Base-by-base conservation (phyloP, 257 asterid species). In the Penstemon newberryi region DNA sequence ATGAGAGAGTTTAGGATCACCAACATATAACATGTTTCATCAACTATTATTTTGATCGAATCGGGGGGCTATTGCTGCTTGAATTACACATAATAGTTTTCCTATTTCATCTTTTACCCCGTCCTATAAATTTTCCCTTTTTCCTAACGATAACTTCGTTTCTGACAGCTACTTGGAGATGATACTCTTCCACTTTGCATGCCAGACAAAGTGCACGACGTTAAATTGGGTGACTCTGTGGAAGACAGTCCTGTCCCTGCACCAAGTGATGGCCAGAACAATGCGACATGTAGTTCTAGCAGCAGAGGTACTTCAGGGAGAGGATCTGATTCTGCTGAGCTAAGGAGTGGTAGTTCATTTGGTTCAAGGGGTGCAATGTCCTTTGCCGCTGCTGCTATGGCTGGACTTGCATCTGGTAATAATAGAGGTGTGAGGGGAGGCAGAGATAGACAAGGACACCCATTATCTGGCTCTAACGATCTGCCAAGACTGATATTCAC, bases 371-470 rank as follows among this genome's bases (percentile, higher is more conserved):
- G 97, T 70, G 95, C 95, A 69, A 86, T 91, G 96, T 87, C 98
- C 65, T 94, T 91, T 82, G 97, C 97, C 49, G 99, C 99, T 66
- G 97, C 96, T 72, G 94, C 99, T 25, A 94, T 94, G 99, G 96
- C 96, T 73, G 99, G 99, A 13, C 88, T 87, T 74, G 86, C 91
- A 45, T 85, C 98, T 56, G 86, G 89, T 60, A 89, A 80, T 65
- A 83, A 85, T 71, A 83, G 94, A 86, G 96, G 95, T 74, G 75
- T 79, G 70, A 86, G 93, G 70, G 97, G 89, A 40, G 84, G 82
- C 76, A 85, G 92, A 83, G 92, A 90, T 76, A 78, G 90, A 56
- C 81, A 77, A 1, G 97, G 92, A 1, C 92, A 82, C 36, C 87
- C 83, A 47, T 62, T 79, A 40, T 79, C 76, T 76, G 84, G 89